These are phyloP conservation scores for Capronia epimyces DNA, from an alignment of 2,329 filamentous ascomycete genomes.

Conservation along the genomic window DNA sequence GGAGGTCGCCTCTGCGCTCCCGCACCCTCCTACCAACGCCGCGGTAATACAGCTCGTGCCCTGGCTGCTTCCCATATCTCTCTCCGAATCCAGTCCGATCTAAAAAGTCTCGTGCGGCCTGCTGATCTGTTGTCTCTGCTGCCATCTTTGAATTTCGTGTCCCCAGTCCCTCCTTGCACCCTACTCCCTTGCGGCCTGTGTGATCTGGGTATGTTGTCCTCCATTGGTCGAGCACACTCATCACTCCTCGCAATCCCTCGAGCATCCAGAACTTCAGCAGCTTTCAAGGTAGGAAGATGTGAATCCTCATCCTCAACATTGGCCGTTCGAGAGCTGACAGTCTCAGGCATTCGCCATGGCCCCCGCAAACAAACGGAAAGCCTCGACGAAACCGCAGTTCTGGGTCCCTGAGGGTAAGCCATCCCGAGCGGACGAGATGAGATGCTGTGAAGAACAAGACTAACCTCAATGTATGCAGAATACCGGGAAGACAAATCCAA, in stretches of 20 bases:
- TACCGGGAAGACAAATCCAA: slow-evolving; percentile 61
- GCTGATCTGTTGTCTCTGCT: neutral
- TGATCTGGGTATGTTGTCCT: slow-evolving; percentile 26
- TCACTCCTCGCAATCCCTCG: slow-evolving; percentile 22
- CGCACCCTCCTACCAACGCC: slow-evolving; percentile 3
- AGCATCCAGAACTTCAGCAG: slow-evolving; percentile 11
- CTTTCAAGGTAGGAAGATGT: slow-evolving; percentile 20
- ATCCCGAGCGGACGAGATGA: neutral
- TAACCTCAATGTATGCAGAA: slow-evolving; percentile 42
- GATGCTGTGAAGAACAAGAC: neutral
- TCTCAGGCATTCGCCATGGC: slow-evolving; percentile 29
- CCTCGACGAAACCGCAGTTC: slow-evolving; percentile 35
- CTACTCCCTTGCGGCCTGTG: slow-evolving; percentile 4
- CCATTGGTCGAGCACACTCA: slow-evolving; percentile 21
- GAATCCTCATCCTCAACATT: slow-evolving; percentile 1
- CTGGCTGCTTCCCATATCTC: slow-evolving; percentile 3
- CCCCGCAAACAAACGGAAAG: slow-evolving; percentile 34
- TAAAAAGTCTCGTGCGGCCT: slow-evolving; percentile 16
- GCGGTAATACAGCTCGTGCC: slow-evolving; percentile 9
- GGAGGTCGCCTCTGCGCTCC: too few relatives aligned
- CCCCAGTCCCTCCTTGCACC: slow-evolving; percentile 5
- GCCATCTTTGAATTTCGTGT: slow-evolving; percentile 6
- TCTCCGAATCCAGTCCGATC: slow-evolving; percentile 18
- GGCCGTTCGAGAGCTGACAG: slow-evolving; percentile 8
- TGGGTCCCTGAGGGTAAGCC: slow-evolving; percentile 40